These are phyloP conservation scores for Alternaria hordeiaustralica DNA, from an alignment of 2,329 filamentous ascomycete genomes.

Conservation along the genomic window DNA sequence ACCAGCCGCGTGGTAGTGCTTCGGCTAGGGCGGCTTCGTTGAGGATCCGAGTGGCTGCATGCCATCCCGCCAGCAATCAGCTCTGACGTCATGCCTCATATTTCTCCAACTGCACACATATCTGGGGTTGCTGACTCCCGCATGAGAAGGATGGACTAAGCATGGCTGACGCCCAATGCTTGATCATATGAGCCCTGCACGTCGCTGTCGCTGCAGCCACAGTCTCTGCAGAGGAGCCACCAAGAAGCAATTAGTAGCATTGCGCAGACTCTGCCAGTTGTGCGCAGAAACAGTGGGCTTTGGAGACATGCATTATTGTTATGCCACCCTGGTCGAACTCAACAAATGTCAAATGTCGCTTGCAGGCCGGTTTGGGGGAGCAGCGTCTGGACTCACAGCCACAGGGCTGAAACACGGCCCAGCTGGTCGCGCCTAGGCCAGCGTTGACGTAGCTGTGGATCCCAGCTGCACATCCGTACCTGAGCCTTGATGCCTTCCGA, in stretches of 20 bases:
- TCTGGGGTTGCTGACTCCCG: not conserved
- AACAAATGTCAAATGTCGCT: not conserved
- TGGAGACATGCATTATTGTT: not conserved
- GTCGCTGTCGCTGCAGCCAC: not conserved
- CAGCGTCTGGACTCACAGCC: not conserved
- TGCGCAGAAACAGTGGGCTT: not conserved
- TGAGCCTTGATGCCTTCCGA: not conserved
- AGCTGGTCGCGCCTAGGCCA: conserved; percentile 2
- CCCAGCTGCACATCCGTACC: conserved; percentile 1
- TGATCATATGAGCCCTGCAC: not conserved
- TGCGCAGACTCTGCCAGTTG: not conserved
- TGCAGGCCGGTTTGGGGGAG: not conserved
- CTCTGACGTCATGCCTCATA: not conserved
- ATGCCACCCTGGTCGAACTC: not conserved
- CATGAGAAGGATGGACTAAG: not conserved
- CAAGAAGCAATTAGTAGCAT: not conserved
- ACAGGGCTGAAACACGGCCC: conserved; percentile 13
- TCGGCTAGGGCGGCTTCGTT: not conserved
- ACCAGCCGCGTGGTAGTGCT: not conserved
- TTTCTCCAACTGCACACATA: not conserved
- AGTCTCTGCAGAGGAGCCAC: not conserved
- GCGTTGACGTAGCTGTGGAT: conserved; percentile 9
- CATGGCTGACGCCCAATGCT: not conserved
- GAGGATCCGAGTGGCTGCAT: not conserved
- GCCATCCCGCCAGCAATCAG: not conserved